Conservation (phyloP, 139 green algal genomes). For the Dunaliella primolecta region DNA sequence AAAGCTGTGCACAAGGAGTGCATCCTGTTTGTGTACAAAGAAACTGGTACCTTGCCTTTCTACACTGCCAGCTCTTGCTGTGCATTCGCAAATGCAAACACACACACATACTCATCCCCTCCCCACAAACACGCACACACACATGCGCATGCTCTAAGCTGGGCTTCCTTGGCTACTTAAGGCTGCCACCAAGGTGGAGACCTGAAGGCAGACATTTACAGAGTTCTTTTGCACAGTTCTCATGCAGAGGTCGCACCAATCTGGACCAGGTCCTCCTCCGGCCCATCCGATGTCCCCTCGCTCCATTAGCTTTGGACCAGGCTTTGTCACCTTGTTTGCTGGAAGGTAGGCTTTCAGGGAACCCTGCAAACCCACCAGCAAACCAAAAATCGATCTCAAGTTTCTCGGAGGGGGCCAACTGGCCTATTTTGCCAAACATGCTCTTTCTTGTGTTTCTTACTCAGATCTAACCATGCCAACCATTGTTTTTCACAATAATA, state of each 20-base stretch:
- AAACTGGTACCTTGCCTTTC: too few relatives aligned
- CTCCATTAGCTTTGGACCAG: conserved; percentile 36
- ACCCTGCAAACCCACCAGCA: background rate
- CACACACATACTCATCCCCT: background rate
- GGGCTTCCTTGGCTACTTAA: background rate
- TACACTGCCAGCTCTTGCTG: too few relatives aligned
- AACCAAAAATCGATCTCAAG: background rate
- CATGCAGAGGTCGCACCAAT: conserved; percentile 1
- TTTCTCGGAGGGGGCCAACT: too few relatives aligned
- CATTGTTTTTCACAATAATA: too few relatives aligned
- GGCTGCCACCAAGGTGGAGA: too few relatives aligned
- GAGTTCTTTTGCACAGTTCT: too few relatives aligned
- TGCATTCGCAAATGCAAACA: background rate
- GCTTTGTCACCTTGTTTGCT: conserved; percentile 15
- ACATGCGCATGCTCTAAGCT: background rate
- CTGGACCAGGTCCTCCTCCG: background rate
- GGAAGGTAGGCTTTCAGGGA: conserved; percentile 31
- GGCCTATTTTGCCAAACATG: too few relatives aligned
- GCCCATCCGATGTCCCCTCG: conserved; percentile 27
- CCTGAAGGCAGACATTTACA: too few relatives aligned
- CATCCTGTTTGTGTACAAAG: too few relatives aligned
- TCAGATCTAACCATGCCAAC: background rate
- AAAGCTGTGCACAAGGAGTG: too few relatives aligned
- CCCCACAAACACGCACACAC: background rate
- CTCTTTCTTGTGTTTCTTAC: background rate